A percentile compares a stretch with the other conserved stretches of the same genome.
These are phyloP conservation scores for Golubevia sp. DNA, from an alignment of 1,284 basidiomycete species.

Conservation along the genomic window DNA sequence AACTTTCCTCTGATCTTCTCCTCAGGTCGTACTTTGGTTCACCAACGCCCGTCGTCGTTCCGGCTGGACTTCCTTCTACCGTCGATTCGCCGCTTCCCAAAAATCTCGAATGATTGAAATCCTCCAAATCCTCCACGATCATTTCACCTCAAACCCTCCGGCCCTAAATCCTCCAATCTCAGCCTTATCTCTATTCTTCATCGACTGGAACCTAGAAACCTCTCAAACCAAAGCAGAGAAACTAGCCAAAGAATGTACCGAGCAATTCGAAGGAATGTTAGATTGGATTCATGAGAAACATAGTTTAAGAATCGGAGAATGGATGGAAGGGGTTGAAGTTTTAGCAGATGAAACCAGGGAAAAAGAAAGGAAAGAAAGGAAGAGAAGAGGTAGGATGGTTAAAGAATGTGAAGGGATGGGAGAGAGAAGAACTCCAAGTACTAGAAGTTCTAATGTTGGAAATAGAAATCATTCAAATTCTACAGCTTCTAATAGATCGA, in stretches of 20 bases:
- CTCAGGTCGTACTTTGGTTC: constrained; percentile 51
- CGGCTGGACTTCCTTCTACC: constrained; percentile 45
- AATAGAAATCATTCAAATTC: neutral
- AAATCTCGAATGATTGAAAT: constrained; percentile 15
- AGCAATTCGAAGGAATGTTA: neutral
- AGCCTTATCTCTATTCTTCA: too few species aligned
- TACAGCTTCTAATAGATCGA: neutral
- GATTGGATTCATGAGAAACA: neutral
- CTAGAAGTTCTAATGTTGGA: neutral
- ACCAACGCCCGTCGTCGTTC: constrained; percentile 55
- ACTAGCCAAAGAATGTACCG: neutral
- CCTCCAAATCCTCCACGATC: too few species aligned
- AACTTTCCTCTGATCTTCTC: neutral
- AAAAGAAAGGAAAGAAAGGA: neutral
- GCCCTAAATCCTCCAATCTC: too few species aligned
- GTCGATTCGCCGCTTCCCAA: constrained; percentile 29
- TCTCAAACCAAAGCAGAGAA: neutral
- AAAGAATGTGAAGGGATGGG: neutral
- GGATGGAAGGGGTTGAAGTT: neutral
- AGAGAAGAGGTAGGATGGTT: neutral
- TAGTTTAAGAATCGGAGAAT: neutral
- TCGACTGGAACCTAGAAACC: too few species aligned
- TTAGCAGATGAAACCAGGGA: neutral
- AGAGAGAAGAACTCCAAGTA: neutral
- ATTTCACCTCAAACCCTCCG: too few species aligned